These are phyloP conservation scores for Taphrina deformans DNA, from an alignment of 1,139 yeast species.

Conservation along the genomic window DNA sequence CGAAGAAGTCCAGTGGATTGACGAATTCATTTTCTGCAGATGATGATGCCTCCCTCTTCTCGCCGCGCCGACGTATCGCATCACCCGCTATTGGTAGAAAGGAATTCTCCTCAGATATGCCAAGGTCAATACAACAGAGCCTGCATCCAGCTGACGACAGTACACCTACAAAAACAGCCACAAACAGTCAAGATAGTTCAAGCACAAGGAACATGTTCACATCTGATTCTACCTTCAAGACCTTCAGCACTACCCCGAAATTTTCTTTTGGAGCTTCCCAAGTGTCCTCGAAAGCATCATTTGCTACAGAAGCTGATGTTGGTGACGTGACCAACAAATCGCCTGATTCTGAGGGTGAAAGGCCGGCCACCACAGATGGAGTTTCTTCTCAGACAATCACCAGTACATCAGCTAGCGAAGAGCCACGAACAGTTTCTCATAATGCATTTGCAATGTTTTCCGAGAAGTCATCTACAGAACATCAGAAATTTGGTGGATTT, in stretches of 20 bases:
- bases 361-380: neutral
- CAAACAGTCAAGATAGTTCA: neutral
- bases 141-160: neutral
- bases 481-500: neutral
- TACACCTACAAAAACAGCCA: neutral
- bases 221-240: neutral
- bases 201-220: neutral
- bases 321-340: neutral
- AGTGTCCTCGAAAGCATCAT: neutral
- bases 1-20: constrained; percentile 16
- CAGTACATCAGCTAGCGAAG: neutral
- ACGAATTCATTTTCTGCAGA: constrained; percentile 16
- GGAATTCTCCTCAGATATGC: neutral
- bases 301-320: neutral
- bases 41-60: constrained; percentile 10
- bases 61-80: constrained; percentile 4
- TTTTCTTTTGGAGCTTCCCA: constrained; percentile 11
- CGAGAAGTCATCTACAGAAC: neutral
- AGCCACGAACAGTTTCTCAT: neutral
- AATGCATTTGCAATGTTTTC: neutral
- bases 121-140: neutral
- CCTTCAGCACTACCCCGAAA: constrained; percentile 10
- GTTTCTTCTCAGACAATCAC: neutral
- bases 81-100: neutral
- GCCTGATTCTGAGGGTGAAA: neutral